phyloP scores from a whole-genome alignment of 2,329 filamentous ascomycete genomes.

The Cladosporium sphaerospermum region DNA sequence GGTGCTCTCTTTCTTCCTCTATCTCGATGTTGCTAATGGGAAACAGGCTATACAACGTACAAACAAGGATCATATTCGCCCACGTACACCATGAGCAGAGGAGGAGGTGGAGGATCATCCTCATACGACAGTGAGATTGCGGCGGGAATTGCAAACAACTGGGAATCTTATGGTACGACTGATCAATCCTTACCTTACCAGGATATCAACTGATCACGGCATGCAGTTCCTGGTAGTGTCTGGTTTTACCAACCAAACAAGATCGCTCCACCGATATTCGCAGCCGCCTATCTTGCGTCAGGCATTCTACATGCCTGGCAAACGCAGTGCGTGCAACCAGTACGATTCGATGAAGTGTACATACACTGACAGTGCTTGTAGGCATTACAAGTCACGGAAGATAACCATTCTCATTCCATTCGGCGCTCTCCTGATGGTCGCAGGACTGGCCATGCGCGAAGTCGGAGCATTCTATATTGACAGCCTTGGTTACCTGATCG shows the following conservation, averaged over 20 bases:
- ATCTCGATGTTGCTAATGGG: not conserved
- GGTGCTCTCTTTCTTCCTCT: not conserved
- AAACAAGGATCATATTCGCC: too few relatives aligned
- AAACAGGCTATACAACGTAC: too few relatives aligned
- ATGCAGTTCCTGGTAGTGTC: conserved; percentile 6
- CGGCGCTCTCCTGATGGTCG: conserved; percentile 43
- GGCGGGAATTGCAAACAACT: not conserved
- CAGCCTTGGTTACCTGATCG: conserved; percentile 36
- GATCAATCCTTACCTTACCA: not conserved
- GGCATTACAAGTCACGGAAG: conserved; percentile 36
- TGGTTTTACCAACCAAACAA: conserved; percentile 43
- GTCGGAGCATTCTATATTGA: conserved; percentile 48
- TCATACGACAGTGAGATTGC: not conserved
- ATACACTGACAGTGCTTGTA: not conserved
- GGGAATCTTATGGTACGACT: not conserved
- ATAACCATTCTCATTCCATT: conserved; percentile 51
- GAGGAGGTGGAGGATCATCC: not conserved
- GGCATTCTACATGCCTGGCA: conserved; percentile 11
- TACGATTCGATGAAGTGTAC: not conserved
- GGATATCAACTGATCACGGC: not conserved
- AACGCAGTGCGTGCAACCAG: not conserved
- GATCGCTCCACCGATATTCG: conserved; percentile 49
- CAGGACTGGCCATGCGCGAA: conserved; percentile 51
- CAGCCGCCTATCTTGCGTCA: conserved; percentile 16
- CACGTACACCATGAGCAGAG: not conserved